Conservation (phyloP, 805 yeast genomes). For the Yarrowia divulgata region DNA sequence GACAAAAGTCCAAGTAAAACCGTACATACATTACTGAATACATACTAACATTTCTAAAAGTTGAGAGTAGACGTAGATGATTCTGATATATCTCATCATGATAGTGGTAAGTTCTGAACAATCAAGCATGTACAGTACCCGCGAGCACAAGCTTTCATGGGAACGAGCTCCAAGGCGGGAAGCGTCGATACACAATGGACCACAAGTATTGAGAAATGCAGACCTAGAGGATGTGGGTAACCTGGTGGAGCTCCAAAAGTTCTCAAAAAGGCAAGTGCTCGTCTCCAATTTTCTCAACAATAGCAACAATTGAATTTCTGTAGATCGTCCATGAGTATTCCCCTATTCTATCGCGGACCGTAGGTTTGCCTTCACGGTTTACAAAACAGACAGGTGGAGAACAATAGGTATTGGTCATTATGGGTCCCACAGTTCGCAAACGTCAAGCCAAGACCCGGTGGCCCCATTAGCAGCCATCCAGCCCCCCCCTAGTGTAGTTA, state of each 20-base stretch:
- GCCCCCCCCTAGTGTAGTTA: too few relatives aligned
- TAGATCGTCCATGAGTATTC: neutral
- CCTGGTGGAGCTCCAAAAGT: too few relatives aligned
- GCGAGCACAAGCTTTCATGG: too few relatives aligned
- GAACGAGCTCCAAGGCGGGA: too few relatives aligned
- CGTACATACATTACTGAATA: slow-evolving; percentile 3
- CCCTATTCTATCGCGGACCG: neutral
- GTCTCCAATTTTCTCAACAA: neutral
- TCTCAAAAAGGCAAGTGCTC: neutral
- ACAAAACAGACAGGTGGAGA: neutral
- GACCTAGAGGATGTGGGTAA: too few relatives aligned
- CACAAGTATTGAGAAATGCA: too few relatives aligned
- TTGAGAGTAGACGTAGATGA: neutral
- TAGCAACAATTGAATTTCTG: neutral
- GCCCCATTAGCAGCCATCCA: neutral
- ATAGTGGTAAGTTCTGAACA: too few relatives aligned
- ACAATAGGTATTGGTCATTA: neutral
- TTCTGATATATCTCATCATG: too few relatives aligned
- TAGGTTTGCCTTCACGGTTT: neutral
- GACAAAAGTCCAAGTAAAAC: slow-evolving; percentile 41
- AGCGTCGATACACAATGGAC: too few relatives aligned
- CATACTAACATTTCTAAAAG: slow-evolving; percentile 1
- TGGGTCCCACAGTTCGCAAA: neutral
- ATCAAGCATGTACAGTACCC: too few relatives aligned
- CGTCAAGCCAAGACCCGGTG: neutral